Evolutionary conservation across 148 eudicot genomes (phyloP), one percentile per base, ranked within the genome.

Genomic region (Fallopia convolvulus): DNA sequence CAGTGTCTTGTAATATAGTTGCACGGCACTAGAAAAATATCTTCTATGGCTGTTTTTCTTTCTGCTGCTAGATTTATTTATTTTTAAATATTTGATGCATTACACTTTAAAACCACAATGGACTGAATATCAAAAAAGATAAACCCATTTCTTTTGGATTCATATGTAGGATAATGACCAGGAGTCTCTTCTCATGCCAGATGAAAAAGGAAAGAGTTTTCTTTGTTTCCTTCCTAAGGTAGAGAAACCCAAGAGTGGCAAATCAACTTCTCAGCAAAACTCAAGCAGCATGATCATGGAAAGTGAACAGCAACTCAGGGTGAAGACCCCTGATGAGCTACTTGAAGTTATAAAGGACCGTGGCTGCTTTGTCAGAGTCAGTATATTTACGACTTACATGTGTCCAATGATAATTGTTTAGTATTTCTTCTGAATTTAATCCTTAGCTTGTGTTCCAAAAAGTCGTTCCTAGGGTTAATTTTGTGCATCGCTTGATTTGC

Each of bases 301-400:
- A 80, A 87, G 89, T 74, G 96, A 89, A 85, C 87, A 88, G 79
- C 87, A 81, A 42, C 63, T 89, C 79, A 94, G 88, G 77, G 85
- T 90, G 79, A 94, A 90, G 87, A 92, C 97, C 56, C 96, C 98
- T 40, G 98, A 94, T 86, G 98, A 94, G 86, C 87, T 94, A 58
- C 91, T 94, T 79, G 90, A 91, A 82, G 84, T 85, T 55, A 85
- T 90, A 72, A 90, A 89, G 79, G 96, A 88, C 41, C 81, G 30
- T 20, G 81, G 30, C 32, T 94, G 99, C 83, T 87, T 94, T 81
- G 8, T 89, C 52, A 86, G 99, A 84, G 99, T 94, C 41, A 80
- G 89, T 65, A 68, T 79, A 70, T 30, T 53, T 9, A 52, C n/a
- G 26, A 55, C 21, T n/a, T n/a, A n/a, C 10, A 6, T 75, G 5